Conservation (phyloP, 78 protist genomes). For the Cavenderia fasciculata region DNA sequence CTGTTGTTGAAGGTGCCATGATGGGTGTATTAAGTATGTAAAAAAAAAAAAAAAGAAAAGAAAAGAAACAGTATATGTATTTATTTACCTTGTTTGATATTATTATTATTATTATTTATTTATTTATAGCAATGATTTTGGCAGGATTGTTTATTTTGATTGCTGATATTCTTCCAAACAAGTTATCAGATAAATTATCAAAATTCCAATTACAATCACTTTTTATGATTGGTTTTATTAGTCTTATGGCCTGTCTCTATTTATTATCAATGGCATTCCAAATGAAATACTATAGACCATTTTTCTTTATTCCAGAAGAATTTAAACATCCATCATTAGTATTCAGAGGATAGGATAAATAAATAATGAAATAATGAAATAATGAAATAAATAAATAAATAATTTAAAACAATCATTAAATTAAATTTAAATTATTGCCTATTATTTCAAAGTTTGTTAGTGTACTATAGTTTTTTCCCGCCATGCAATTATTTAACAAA, state of each 20-base stretch:
- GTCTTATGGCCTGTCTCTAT: background rate
- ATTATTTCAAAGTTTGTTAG: too few species aligned
- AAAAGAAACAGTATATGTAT: background rate
- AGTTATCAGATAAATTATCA: too few species aligned
- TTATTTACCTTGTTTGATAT: background rate
- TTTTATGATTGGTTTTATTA: slow-evolving; percentile 15
- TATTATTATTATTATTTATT: background rate
- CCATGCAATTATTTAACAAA: too few species aligned
- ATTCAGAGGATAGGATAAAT: too few species aligned
- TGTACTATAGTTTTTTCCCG: too few species aligned
- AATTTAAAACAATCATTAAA: too few species aligned
- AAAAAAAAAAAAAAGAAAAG: background rate
- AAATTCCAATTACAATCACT: background rate
- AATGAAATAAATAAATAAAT: too few species aligned
- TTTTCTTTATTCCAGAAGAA: slow-evolving; percentile 29
- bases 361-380: too few species aligned
- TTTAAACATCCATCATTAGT: background rate
- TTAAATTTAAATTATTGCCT: too few species aligned
- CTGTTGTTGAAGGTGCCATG: slow-evolving; percentile 50
- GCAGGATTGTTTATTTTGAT: slow-evolving; percentile 19
- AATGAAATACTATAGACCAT: slow-evolving; percentile 58
- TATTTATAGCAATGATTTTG: slow-evolving; percentile 21
- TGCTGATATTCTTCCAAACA: slow-evolving; percentile 61
- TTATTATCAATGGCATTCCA: slow-evolving; percentile 14
- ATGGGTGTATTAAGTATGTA: slow-evolving; percentile 44